Base-by-base conservation (phyloP, 345 rosid genomes). In the Microthlaspi erraticum region DNA sequence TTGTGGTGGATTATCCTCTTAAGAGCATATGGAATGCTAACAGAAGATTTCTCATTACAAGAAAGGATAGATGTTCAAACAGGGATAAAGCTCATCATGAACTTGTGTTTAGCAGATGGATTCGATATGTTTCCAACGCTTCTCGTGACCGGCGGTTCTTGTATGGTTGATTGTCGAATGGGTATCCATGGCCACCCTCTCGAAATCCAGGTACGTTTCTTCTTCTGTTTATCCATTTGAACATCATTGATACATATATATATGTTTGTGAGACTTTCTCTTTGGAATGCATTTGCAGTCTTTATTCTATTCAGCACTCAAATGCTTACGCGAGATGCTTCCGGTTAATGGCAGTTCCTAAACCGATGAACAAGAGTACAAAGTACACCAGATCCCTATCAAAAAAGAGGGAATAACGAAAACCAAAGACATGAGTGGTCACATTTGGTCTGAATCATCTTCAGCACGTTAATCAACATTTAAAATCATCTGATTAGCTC, bases 101-200 rank as follows among this genome's bases (percentile, higher is more conserved):
- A 88, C 64, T 73, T 88, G 79, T 91, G 97, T 75, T 79, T 88
- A 73, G 73, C 97, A 0, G 95, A 91, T 78, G 95, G 95, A 10
- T 91, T 91, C 46, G 97, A 91, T 78, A 91, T 91, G 97, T 91
- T 91, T 72, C 95, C 95, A 64, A 84, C 97, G 58, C 87, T 91
- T 31, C 45, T 88, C 19, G 95, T 91, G 53, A 91, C 97, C 1
- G 97, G 88, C 50, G 92, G 97, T 13, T 91, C 97, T 66, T 91
- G 97, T 81, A 91, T 91, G 97, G 87, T 88, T 71, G 97, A 91
- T 55, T 82, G 97, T 53, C 81, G 97, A 62, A 85, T 91, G 97
- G 97, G 95, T 53, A 88, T 88, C 59, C 92, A 88, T 75, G 97
- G 97, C 46, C 97, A 91, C 72, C 97, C 97, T 46, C 95, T 91